Evolutionary conservation across 202 grass and related monocot species (phyloP), one percentile per base, ranked within the genome.

Genomic region (Zizania palustris): DNA sequence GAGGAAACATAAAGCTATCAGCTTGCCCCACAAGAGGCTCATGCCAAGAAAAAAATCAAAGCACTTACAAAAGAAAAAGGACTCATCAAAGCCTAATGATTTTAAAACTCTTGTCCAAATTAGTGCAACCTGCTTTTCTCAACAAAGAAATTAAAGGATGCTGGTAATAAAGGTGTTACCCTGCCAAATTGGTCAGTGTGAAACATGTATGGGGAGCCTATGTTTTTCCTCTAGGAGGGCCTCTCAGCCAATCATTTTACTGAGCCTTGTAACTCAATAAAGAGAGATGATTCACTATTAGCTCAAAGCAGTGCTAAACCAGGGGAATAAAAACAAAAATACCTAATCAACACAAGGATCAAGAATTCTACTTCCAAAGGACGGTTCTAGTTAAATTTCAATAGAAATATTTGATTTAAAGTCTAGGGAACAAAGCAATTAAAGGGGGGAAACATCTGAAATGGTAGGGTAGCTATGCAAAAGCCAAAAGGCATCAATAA

Each of bases 351-450:
- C 72, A 82, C 45, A 82, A 85, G 60, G 45, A 72, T 71, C 69
- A 75, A 80, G 68, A 72, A 68, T 85, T 85, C 42, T 84, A 82
- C 72, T 80, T 76, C 54, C 34, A 90, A 96, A 86, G 82, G 81
- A 77, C 4, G 85, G 85, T n/a, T 7, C 71, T 56, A 54, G 71
- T 78, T 75, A 53, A 90, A 86, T 83, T 74, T 62, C 51, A 67
- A 45, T 37, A 67, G 39, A 84, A 45, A 61, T 28, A 67, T 16
- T 56, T 9, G 10, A 50, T 74, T n/a, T 50, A 75, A 34, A 72
- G 65, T 67, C 21, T n/a, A 15, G 49, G 43, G 45, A 63, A 70
- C 18, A 82, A 91, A 87, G 77, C 50, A 79, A 91, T 50, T 48
- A 59, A 84, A 85, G 75, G 44, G 51, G 57, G 59, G 63, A n/a